Evolutionary conservation across 768 basidiomycete genomes (phyloP).

Genomic region (Suillus placidus): DNA sequence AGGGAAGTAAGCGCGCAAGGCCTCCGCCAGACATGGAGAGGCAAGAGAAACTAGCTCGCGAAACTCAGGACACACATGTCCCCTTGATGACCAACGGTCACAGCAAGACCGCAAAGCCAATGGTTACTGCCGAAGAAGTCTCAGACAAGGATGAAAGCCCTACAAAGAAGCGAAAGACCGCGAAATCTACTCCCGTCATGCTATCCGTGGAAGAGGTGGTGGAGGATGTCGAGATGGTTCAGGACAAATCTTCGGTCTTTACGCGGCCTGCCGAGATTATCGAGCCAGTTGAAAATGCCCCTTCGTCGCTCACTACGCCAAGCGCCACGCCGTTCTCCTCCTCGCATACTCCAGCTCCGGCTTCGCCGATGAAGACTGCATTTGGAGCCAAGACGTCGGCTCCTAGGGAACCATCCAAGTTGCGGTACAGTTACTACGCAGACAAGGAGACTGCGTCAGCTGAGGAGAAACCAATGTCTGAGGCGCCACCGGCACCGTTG

Average conservation of each 20-base stretch:
- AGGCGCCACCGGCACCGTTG: constrained; percentile 11
- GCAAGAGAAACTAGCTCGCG: constrained; percentile 17
- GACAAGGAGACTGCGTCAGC: constrained; percentile 44
- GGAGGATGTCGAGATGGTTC: constrained; percentile 38
- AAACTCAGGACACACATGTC: constrained; percentile 8
- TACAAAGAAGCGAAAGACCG: constrained; percentile 53
- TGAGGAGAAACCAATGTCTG: constrained; percentile 13
- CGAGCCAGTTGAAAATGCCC: constrained; percentile 37
- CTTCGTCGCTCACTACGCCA: constrained; percentile 20
- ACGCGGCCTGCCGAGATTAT: constrained; percentile 42
- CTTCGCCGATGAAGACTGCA: constrained; percentile 20
- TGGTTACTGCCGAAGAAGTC: constrained; percentile 39
- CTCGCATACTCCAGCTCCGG: constrained; percentile 18
- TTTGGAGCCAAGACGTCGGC: constrained; percentile 50
- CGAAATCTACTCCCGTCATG: constrained; percentile 9
- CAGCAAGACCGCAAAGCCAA: constrained; percentile 7
- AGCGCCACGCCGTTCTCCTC: constrained; percentile 20
- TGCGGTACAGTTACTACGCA: constrained; percentile 70
- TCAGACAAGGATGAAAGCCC: constrained; percentile 41
- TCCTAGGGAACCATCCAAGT: constrained; percentile 79
- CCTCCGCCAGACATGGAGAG: constrained; percentile 63
- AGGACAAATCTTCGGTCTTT: constrained; percentile 21
- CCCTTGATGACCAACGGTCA: constrained; percentile 21
- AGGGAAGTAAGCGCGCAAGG: constrained; percentile 81
- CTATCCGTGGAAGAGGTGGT: constrained; percentile 21